Evolutionary conservation across 164 flowering plant species (phyloP).

Genomic region (Santalum album): DNA sequence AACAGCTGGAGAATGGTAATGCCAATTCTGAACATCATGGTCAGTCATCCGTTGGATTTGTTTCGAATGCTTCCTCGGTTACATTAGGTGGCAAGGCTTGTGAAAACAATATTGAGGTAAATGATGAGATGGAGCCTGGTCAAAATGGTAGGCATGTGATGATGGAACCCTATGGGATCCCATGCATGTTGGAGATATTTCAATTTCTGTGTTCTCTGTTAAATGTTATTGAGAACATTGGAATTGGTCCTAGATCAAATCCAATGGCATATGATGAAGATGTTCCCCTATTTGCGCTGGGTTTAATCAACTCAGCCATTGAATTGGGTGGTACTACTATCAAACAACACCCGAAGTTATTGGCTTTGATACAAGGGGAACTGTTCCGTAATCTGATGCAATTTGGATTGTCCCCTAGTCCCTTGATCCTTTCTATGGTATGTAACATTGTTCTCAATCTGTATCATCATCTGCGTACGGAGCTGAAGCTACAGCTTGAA

Average conservation of each 20-base stretch:
- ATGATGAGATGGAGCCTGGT: conserved; percentile 11
- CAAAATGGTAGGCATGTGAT: conserved; percentile 10
- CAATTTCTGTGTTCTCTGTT: conserved; percentile 29
- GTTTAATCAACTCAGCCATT: conserved; percentile 33
- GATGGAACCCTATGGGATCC: conserved; percentile 31
- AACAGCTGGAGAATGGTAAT: neutral
- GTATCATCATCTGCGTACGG: conserved; percentile 26
- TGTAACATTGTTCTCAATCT: conserved; percentile 35
- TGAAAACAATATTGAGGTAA: conserved; percentile 5
- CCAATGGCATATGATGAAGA: conserved; percentile 32
- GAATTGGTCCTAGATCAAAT: conserved; percentile 23
- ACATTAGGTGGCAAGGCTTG: conserved; percentile 8
- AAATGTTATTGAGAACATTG: conserved; percentile 25
- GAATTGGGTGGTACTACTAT: conserved; percentile 31
- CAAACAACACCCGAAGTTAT: conserved; percentile 22
- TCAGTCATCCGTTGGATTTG: neutral
- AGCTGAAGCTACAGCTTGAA: conserved; percentile 34
- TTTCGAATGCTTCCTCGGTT: conserved; percentile 6
- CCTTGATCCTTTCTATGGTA: conserved; percentile 30
- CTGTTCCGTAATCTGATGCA: conserved; percentile 32
- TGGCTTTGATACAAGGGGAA: conserved; percentile 30
- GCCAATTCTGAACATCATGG: neutral
- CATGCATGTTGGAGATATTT: conserved; percentile 41
- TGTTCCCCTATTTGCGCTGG: conserved; percentile 36
- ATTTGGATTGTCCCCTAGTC: conserved; percentile 36